phyloP scores from a whole-genome alignment of 2,329 filamentous ascomycete genomes.

The Colletotrichum musae region DNA sequence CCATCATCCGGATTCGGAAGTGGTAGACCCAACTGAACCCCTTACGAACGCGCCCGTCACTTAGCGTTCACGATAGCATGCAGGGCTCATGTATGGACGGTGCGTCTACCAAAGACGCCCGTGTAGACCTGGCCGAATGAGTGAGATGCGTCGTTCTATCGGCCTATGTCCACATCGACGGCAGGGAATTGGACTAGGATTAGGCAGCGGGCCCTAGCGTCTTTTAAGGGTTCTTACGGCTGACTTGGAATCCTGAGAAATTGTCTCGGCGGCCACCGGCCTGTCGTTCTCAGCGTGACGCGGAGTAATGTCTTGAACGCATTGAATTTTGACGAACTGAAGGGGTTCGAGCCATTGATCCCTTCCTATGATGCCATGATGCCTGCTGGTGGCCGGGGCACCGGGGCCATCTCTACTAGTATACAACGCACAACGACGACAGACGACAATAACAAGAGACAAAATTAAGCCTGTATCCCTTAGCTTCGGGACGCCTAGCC shows the following conservation, averaged over 20 bases:
- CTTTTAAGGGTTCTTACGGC: neutral
- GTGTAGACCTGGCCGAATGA: neutral
- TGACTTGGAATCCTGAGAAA: neutral
- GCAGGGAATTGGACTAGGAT: neutral
- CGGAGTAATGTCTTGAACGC: slow-evolving; percentile 20
- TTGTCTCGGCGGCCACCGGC: neutral
- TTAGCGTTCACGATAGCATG: too few relatives aligned
- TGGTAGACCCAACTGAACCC: neutral
- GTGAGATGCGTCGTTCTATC: neutral
- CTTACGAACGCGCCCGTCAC: slow-evolving; percentile 12
- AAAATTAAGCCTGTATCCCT: too few relatives aligned
- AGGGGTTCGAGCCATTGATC: neutral
- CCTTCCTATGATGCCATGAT: neutral
- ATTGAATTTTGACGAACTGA: neutral
- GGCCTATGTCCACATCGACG: neutral
- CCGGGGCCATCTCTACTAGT: neutral
- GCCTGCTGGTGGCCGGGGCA: neutral
- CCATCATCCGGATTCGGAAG: slow-evolving; percentile 37
- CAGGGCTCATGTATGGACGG: slow-evolving; percentile 9
- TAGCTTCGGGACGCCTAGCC: too few relatives aligned
- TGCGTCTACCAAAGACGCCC: neutral
- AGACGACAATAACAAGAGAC: too few relatives aligned
- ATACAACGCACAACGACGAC: too few relatives aligned
- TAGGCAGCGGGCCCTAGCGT: neutral
- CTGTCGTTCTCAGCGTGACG: neutral